Conservation (phyloP, 1,139 yeast species). For the Casaregolazyma suthepensis region DNA sequence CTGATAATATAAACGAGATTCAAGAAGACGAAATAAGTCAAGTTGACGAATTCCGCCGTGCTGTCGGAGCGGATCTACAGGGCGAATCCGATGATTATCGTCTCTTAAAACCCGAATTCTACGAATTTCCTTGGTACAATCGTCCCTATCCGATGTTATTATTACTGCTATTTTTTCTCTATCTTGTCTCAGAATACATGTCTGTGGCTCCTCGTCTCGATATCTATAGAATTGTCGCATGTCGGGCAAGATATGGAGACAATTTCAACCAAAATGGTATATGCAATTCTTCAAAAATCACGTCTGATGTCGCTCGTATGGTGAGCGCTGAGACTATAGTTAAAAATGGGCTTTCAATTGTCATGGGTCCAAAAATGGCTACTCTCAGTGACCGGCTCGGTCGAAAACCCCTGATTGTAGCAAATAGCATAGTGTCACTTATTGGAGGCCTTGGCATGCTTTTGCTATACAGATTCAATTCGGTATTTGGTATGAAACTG, state of each 20-base stretch:
- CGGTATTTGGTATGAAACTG: constrained; percentile 32
- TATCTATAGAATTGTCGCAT: not conserved
- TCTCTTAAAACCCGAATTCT: not conserved
- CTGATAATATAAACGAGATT: too few relatives aligned
- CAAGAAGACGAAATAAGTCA: too few relatives aligned
- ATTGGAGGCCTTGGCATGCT: constrained; percentile 16
- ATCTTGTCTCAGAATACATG: not conserved
- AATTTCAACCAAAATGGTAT: not conserved
- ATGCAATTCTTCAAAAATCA: not conserved
- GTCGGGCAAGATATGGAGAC: not conserved
- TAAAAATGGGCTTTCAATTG: not conserved
- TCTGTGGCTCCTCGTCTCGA: not conserved
- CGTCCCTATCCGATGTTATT: not conserved
- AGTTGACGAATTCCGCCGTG: not conserved
- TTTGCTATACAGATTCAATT: constrained; percentile 23
- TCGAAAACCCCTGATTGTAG: constrained; percentile 43
- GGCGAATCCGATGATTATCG: not conserved
- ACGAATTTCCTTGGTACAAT: not conserved
- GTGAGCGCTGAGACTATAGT: not conserved
- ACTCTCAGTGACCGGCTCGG: constrained; percentile 60
- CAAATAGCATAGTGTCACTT: constrained; percentile 26
- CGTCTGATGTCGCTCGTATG: not conserved
- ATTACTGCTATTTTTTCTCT: not conserved
- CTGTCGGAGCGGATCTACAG: not conserved
- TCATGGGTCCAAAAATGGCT: constrained; percentile 30